Conservation (phyloP, 2,329 filamentous ascomycete genomes). For the Seiridium unicorne region DNA sequence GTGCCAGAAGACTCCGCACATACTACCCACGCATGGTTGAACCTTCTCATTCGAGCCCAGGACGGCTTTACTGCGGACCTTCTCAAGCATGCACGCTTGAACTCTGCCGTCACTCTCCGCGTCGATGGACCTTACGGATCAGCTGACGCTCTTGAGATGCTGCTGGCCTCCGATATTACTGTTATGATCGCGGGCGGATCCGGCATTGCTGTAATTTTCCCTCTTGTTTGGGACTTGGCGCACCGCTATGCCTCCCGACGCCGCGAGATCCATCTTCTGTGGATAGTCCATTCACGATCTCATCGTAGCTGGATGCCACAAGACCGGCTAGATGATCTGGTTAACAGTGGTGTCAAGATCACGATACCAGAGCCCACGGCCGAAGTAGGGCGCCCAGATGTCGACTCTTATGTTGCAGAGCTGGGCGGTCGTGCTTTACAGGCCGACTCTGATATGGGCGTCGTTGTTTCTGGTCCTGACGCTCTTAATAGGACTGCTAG, state of each 20-base stretch:
- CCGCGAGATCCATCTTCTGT: slow-evolving; percentile 50
- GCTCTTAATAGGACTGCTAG: slow-evolving; percentile 58
- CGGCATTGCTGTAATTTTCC: slow-evolving; percentile 64
- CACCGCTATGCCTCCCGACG: slow-evolving; percentile 10
- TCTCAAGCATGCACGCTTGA: slow-evolving; percentile 45
- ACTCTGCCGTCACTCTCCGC: slow-evolving; percentile 43
- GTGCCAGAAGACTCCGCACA: neutral
- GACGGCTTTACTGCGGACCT: slow-evolving; percentile 58
- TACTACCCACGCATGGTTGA: slow-evolving; percentile 47
- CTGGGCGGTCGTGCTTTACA: slow-evolving; percentile 26
- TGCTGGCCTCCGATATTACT: slow-evolving; percentile 45
- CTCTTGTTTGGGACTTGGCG: slow-evolving; percentile 53
- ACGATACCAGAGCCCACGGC: slow-evolving; percentile 53
- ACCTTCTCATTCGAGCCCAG: slow-evolving; percentile 58
- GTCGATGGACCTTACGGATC: slow-evolving; percentile 68
- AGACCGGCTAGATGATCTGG: slow-evolving; percentile 47
- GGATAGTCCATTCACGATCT: slow-evolving; percentile 53
- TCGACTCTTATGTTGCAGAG: slow-evolving; percentile 39
- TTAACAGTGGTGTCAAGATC: slow-evolving; percentile 47
- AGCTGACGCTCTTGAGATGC: slow-evolving; percentile 49
- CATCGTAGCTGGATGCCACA: slow-evolving; percentile 55
- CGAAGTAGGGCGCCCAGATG: slow-evolving; percentile 52
- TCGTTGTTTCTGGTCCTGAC: slow-evolving; percentile 63
- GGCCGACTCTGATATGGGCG: slow-evolving; percentile 36
- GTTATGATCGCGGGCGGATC: slow-evolving; percentile 62